A percentile compares a stretch with the other conserved stretches of the same genome.
These are phyloP conservation scores for Lepidium campestre DNA, from an alignment of 441 rosid species.

Conservation along the genomic window DNA sequence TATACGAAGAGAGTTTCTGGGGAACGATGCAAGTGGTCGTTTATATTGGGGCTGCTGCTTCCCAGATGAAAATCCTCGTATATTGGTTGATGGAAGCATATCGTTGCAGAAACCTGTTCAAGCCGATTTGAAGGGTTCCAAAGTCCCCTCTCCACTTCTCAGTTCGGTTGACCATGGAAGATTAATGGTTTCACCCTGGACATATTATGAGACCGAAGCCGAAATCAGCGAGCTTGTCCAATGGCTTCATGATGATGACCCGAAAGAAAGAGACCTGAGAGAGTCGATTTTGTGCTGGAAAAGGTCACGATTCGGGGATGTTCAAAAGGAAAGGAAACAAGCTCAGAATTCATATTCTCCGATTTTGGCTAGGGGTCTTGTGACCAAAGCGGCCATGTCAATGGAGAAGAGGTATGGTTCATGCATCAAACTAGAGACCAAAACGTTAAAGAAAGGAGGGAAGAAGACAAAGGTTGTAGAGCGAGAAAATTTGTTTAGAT, in stretches of 20 bases:
- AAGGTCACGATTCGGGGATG: slow-evolving; percentile 50
- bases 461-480: slow-evolving; percentile 44
- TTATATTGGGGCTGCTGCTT: slow-evolving; percentile 79
- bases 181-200: slow-evolving; percentile 45
- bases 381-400: slow-evolving; percentile 64
- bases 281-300: slow-evolving; percentile 63
- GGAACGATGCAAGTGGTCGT: slow-evolving; percentile 78
- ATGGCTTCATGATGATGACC: slow-evolving; percentile 66
- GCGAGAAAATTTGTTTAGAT: slow-evolving; percentile 60
- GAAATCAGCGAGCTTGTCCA: slow-evolving; percentile 67
- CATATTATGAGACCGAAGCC: slow-evolving; percentile 62
- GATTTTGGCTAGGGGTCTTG: slow-evolving; percentile 33
- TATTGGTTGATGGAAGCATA: slow-evolving; percentile 80
- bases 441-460: slow-evolving; percentile 40
- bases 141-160: slow-evolving; percentile 55
- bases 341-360: slow-evolving; percentile 27
- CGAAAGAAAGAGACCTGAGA: slow-evolving; percentile 72
- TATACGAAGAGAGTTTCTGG: slow-evolving; percentile 79
- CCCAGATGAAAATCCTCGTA: slow-evolving; percentile 42
- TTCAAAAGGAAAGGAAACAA: slow-evolving; percentile 32
- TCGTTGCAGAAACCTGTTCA: slow-evolving; percentile 39
- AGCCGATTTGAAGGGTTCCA: slow-evolving; percentile 42
- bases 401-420: slow-evolving; percentile 79
- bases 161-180: slow-evolving; percentile 36
- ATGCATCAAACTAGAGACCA: slow-evolving; percentile 40